Base-by-base conservation (phyloP, 768 basidiomycete genomes). In the Lactarius pseudohatsudake region DNA sequence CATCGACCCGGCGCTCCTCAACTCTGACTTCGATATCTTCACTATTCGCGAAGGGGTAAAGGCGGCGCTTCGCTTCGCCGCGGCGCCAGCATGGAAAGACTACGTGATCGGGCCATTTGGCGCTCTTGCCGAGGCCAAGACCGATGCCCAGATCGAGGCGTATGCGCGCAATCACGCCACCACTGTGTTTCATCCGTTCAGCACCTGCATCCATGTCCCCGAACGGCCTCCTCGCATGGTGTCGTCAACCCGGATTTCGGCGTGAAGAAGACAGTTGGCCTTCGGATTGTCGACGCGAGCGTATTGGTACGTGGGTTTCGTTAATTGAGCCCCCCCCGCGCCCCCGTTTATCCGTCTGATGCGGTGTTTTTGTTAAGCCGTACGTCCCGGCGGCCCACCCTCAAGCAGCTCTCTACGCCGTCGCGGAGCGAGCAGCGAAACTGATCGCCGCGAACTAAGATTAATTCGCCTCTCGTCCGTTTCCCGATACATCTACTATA, bases 121-220 rank as follows among this genome's bases (percentile, higher is more conserved):
- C 16, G n/a, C 32, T 32, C 50, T 62, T 47, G 47, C 43, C 5
- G 32, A 30, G 28, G 40, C 57, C 28, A 66, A n/a, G n/a, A 64
- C 61, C 2, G 70, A 75, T 66, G 70, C 40, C 1, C 63, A 65
- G 40, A 38, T 76, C 62, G 68, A 71, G 40, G 59, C 64, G 11
- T 74, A 67, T 60, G 66, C 61, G 38, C 66, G 70, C 10, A 65
- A 43, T 32, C 57, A 68, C 56, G 62, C 69, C n/a, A 61, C 62
- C n/a, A 69, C 72, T 13, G 62, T 70, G 45, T 72, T 62, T 66
- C 75, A 77, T 61, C 73, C 73, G 32, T 61, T 71, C 28, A 73
- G 81, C 15, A 80, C 81, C 4, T n/a, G 79, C 78, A 59, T 72
- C 79, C 2, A 82, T 85, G 81, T 72, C 79, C 41, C 76, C 79